A percentile compares a stretch with the other conserved stretches of the same genome.
These are phyloP conservation scores for Magnolia changhungtana DNA, from an alignment of 164 flowering plant genomes.

Conservation along the genomic window DNA sequence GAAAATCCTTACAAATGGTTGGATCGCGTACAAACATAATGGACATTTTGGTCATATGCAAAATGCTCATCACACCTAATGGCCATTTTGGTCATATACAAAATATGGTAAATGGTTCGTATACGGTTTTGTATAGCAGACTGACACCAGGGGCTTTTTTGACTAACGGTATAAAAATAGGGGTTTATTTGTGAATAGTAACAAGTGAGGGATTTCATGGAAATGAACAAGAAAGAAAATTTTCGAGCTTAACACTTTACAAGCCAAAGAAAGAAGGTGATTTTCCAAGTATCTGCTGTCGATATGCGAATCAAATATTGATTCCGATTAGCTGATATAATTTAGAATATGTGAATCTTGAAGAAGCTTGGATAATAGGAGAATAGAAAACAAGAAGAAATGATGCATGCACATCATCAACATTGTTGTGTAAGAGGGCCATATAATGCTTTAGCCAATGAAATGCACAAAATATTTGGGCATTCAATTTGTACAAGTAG, in stretches of 20 bases:
- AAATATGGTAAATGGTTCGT: no score
- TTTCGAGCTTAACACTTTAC: not conserved
- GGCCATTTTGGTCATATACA: no score
- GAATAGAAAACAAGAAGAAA: not conserved
- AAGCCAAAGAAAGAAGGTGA: not conserved
- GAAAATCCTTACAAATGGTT: no score
- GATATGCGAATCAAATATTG: not conserved
- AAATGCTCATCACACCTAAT: no score
- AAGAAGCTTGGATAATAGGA: not conserved
- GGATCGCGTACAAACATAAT: no score
- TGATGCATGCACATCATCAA: not conserved
- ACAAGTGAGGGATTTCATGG: no score
- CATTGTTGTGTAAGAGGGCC: not conserved
- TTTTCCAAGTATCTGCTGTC: not conserved
- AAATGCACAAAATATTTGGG: not conserved
- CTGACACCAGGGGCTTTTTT: no score
- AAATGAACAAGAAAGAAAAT: not conserved
- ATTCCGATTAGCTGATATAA: not conserved
- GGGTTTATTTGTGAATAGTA: no score
- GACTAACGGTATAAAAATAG: no score
- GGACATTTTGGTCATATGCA: no score
- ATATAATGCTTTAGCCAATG: not conserved
- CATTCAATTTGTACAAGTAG: not conserved
- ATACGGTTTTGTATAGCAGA: no score
- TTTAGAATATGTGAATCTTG: not conserved